phyloP scores from a whole-genome alignment of 2,329 filamentous ascomycete genomes.

The Tolypocladium tropicale region DNA sequence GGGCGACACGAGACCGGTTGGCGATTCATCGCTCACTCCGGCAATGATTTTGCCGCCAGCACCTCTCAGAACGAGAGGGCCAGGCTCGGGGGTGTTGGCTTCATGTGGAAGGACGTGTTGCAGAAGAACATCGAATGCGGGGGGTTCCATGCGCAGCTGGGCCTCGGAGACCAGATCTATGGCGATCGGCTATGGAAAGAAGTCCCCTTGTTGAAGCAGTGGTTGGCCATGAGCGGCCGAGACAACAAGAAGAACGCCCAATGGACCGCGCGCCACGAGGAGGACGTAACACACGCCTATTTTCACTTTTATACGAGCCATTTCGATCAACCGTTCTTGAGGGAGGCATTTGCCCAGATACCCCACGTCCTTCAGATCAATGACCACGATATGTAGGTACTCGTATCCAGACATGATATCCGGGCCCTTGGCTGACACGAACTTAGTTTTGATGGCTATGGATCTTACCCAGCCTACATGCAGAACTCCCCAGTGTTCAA shows the following conservation, averaged over 20 bases:
- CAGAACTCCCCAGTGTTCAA: conserved; percentile 96
- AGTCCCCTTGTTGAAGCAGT: conserved; percentile 85
- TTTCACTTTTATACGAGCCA: conserved; percentile 99
- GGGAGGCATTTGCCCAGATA: conserved; percentile 95
- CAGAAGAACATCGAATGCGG: conserved; percentile 96
- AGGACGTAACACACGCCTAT: conserved; percentile 91
- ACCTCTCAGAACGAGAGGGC: conserved; percentile 79
- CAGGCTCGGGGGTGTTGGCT: conserved; percentile 77
- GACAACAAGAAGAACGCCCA: conserved; percentile 82
- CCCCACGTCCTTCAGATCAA: conserved; percentile 88
- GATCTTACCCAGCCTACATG: conserved; percentile 97
- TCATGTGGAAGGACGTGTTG: conserved; percentile 99
- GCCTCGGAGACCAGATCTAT: conserved; percentile 89
- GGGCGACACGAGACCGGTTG: conserved; percentile 83
- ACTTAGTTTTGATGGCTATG: conserved; percentile 84
- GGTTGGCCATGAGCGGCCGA: conserved; percentile 86
- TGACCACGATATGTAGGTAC: conserved; percentile 90
- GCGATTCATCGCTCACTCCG: conserved; percentile 92
- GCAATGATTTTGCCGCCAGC: conserved; percentile 86
- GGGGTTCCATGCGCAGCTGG: conserved; percentile 89
- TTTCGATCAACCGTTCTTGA: conserved; percentile 89
- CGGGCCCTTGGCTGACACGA: background rate
- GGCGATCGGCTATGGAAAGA: conserved; percentile 95
- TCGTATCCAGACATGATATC: background rate
- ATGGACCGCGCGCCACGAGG: conserved; percentile 92